Evolutionary conservation across 2,329 filamentous ascomycete species (phyloP), one percentile per base, ranked within the genome.

Genomic region (Mariannaea elegans): DNA sequence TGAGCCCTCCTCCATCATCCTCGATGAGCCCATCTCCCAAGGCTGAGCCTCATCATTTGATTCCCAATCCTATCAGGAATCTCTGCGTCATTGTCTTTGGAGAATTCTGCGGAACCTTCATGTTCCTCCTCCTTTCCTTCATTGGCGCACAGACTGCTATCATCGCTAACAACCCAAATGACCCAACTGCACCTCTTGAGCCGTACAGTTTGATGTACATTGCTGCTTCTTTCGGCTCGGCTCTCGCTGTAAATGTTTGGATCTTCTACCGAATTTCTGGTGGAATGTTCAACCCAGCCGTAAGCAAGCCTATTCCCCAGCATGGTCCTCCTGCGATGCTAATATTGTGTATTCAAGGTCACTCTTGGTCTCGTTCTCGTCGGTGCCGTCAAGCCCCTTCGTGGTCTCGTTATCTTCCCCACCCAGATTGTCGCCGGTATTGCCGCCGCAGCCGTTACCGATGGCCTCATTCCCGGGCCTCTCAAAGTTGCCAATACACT

Each of bases 361-460:
- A 87, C 87, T 0, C 73, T 90, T 1, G 86, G 82, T 1, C 81
- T 90, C 18, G 80, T 82, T n/a, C 76, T 89, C 3, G 82, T 85
- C 47, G 85, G 86, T 2, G 84, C 82, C 4, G 77, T 90, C 41
- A 78, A 78, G n/a, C 78, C 81, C 14, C 19, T 84, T 2, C 83
- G 87, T 5, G 84, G 80, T 5, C 61, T 80, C 2, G 65, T 85
- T 2, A 79, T 89, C 49, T 74, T 88, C 49, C 73, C 81, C 5
- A 81, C 84, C 1, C 88, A 91, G 69, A 68, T 90, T 8, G 68
- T 87, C 2, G 88, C 77, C 5, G 84, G 80, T 6, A 88, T 90
- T 42, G 80, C 82, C 2, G 83, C 88, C 2, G 83, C 86, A 0
- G 86, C 81, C 16, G 79, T 90, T 1, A 81, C 85, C 1, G 79